Base-by-base conservation (phyloP, 2,329 filamentous ascomycete genomes). In the Pseudocercospora macadamiae region DNA sequence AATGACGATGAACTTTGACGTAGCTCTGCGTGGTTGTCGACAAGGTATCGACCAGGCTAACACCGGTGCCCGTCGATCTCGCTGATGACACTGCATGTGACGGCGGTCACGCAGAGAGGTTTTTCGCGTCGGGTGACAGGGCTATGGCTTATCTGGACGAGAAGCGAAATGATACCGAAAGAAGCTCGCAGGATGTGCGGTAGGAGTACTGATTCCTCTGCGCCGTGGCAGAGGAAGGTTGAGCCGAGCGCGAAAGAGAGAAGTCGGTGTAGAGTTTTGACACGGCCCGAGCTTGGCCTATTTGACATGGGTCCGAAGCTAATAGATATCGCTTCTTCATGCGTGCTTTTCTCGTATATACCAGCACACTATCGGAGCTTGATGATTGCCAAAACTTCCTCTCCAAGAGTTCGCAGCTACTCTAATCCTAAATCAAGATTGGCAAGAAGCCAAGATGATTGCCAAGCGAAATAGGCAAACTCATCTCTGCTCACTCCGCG, bases 1-100 rank as follows among this genome's bases (percentile, higher is more conserved):
- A 23, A 51, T 32, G 48, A 51, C 26, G n/a, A 21, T 32, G 48
- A 51, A 37, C 48, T 51, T 37, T 51, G 48, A 51, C 48, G 48
- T 51, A 47, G 12, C 19, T 23, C 23, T 47, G 42, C 42, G 42
- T 47, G 42, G 42, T 47, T 26, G 42, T 47, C 23, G 42, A 16
- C 23, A 9, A 8, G 42, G 42, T 16, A 16, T 21, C 36, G 39
- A 12, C 28, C 37, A 47, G 10, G 2, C 3, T 2, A 23, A 21
- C 7, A 18, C 18, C 5, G 14, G 23, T 47, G 23, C 19, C 12
- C n/a, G 42, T 21, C 12, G 21, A 47, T 47, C 23, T 47, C 9
- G 21, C 14, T n/a, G 19, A 28, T 28, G 42, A 47, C 42, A 23
- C 3, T 47, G 42, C 23, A 14, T 32, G 28, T 32, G 28, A 6